Evolutionary conservation across 1,284 basidiomycete species (phyloP).

Genomic region (Sporisorium reilianum): DNA sequence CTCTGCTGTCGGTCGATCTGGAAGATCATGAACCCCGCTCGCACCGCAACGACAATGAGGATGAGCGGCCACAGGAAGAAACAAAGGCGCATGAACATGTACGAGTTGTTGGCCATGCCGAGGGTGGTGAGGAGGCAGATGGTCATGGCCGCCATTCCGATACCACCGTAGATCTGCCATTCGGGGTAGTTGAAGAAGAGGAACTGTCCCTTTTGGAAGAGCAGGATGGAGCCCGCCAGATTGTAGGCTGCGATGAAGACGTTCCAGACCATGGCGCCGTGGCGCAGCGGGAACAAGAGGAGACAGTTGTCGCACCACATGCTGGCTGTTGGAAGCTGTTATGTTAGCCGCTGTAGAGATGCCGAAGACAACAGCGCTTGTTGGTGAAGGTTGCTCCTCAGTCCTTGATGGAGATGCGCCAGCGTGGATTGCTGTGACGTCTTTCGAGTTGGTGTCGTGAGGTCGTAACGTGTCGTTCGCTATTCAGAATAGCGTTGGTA

Average conservation of each 20-base stretch:
- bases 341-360: neutral
- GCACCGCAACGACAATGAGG: conserved; percentile 77
- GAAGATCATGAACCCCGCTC: conserved; percentile 78
- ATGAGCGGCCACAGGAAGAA: conserved; percentile 81
- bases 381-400: neutral
- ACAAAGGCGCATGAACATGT: conserved; percentile 78
- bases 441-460: neutral
- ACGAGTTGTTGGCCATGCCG: conserved; percentile 79
- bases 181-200: conserved; percentile 80
- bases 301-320: conserved; percentile 65
- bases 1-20: conserved; percentile 61
- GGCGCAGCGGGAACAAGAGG: conserved; percentile 53
- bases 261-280: conserved; percentile 80
- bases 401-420: neutral
- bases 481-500: neutral
- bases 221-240: conserved; percentile 77
- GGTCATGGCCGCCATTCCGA: conserved; percentile 75
- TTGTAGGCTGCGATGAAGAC: conserved; percentile 78
- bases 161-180: conserved; percentile 78
- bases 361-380: neutral
- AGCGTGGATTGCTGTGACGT: neutral
- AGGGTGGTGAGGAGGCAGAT: conserved; percentile 75
- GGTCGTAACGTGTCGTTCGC: conserved; percentile 7
- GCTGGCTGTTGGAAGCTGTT: neutral
- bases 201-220: conserved; percentile 77